Base-by-base conservation (phyloP, 2,329 filamentous ascomycete species). In the Penicillium sp. region DNA sequence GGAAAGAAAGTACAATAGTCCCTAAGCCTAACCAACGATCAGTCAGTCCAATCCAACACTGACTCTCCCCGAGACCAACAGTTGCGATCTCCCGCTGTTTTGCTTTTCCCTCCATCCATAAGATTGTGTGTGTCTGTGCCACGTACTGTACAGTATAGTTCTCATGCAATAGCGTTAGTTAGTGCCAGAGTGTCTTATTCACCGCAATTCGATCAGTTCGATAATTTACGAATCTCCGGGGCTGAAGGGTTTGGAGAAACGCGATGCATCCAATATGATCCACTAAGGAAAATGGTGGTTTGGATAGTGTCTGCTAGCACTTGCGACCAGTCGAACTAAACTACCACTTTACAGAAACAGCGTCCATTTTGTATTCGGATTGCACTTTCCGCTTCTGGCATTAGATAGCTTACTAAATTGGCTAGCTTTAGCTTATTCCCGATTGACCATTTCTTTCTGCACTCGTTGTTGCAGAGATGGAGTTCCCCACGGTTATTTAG, bases 321-420 rank as follows among this genome's bases (percentile, higher is more conserved):
- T 51, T 33, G n/a, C 26, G 47, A 51, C 47, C 47, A 51, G 47
- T 51, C 47, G 30, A 51, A 51, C n/a, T 35, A 35, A 19, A 19
- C 2, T 22, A 19, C 9, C 30, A 33, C 9, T 33, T 10, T 12
- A 10, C 8, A 33, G 30, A 33, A 33, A 33, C 13, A 15, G 35
- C 15, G 8, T 6, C 5, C 4, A 13, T n/a, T n/a, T n/a, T n/a
- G 30, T 37, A 37, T 37, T 42, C 17, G 9, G 15, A 17, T 49
- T 2, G 45, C 24, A 28, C 8, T 49, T 49, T 15, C 45, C 45
- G n/a, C 7, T 49, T 30, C 7, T 15, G 2, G 24, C 6, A 9
- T 28, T 30, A 30, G 15, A 49, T 28, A 22, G 40, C 19, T 22
- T 2, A 10, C 19, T 44, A 22, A 4, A 19, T 44, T 22, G 3